Evolutionary conservation across 1,284 basidiomycete species (phyloP).

Genomic region (Mycena citricolor): DNA sequence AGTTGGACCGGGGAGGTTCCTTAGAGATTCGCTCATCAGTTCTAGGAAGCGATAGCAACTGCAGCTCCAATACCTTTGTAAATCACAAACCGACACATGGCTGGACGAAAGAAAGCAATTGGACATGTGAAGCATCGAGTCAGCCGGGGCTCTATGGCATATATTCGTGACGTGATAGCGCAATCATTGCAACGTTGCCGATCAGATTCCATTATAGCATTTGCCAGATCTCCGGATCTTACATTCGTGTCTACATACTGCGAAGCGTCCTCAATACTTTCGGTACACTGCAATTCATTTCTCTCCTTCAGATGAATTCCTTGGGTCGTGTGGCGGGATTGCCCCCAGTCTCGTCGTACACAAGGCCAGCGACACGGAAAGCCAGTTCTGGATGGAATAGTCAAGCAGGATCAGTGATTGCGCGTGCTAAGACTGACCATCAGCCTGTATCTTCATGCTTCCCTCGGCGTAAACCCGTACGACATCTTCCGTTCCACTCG

Average conservation of each 20-base stretch:
- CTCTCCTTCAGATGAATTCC: constrained; percentile 55
- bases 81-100: constrained; percentile 83
- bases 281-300: too few relatives aligned
- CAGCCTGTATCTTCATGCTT: constrained; percentile 68
- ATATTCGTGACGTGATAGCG: too few relatives aligned
- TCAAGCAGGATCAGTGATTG: constrained; percentile 5
- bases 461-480: constrained; percentile 99
- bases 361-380: constrained; percentile 78
- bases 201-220: too few relatives aligned
- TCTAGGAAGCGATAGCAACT: too few relatives aligned
- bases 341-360: constrained; percentile 78
- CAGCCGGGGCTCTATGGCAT: too few relatives aligned
- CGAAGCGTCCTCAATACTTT: too few relatives aligned
- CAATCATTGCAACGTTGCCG: too few relatives aligned
- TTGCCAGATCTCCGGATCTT: too few relatives aligned
- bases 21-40: background rate
- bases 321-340: constrained; percentile 65
- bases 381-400: constrained; percentile 62
- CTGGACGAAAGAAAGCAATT: background rate
- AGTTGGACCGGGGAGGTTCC: constrained; percentile 76
- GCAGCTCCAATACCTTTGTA: constrained; percentile 75
- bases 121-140: too few relatives aligned
- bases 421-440: constrained; percentile 58
- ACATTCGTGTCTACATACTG: too few relatives aligned
- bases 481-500: constrained; percentile 98